Evolutionary conservation across 2,329 filamentous ascomycete genomes (phyloP), one percentile per base, ranked within the genome.

Genomic region (Pseudopyrenochaeta lycopersici): DNA sequence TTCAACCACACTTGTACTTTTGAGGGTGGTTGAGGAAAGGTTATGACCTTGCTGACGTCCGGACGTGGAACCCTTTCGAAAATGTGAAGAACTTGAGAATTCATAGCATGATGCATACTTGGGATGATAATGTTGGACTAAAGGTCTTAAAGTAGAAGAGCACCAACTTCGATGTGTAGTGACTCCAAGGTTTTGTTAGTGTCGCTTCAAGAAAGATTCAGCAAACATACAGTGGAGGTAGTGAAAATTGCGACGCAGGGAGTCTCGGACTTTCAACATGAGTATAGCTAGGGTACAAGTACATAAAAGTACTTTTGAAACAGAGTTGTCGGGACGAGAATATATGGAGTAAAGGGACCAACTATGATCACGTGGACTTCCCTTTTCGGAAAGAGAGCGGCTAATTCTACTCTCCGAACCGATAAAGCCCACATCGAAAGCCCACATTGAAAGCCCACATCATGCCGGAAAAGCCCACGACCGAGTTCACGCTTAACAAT

Each of bases 1-100:
- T 23, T 61, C 55, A 3, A 58, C 52, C 1, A 56, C 40, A 15
- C 54, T 50, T 2, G 52, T 58, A 15, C 21, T 21, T 31, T 51
- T 49, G 32, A 11, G 45, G 9, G 15, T 27, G 5, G 38, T 45
- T 12, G 48, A 43, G 17, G 54, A 46, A 7, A 48, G 33, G 17
- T 41, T 36, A 15, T 17, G 14, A 15, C 12, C 17, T 33, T 42
- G 35, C 9, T 4, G 4, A 43, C 29, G 11, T 39, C 12, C 11
- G 17, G 29, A 17, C 10, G 33, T 30, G 31, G 40, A 40, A 18
- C 32, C 15, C 3, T 36, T 4, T 51, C 33, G 27, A 9, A 17
- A 32, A n/a, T 23, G n/a, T 17, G 18, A 29, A 47, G 17, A 29
- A 17, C 21, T 29, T 29, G 33, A 14, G 14, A 36, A 36, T 3